Base-by-base conservation (phyloP, 768 basidiomycete genomes). In the Daedalea quercina region DNA sequence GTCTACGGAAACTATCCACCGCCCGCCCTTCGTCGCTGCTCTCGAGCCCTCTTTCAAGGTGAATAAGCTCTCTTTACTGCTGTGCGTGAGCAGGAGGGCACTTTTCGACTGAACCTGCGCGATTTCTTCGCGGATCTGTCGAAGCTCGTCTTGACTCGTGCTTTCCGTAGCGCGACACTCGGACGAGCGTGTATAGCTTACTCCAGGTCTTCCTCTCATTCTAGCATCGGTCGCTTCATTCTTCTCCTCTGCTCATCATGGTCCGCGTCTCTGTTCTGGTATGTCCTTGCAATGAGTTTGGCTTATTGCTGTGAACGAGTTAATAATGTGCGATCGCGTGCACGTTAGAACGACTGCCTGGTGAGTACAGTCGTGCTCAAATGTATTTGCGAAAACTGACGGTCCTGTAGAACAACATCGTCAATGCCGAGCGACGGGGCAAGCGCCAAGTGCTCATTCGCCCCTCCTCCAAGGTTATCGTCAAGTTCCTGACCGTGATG, bases 371-470 rank as follows among this genome's bases (percentile, higher is more conserved):
- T 22, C n/a, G n/a, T n/a, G n/a, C n/a, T n/a, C n/a, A n/a, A n/a
- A n/a, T n/a, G n/a, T n/a, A n/a, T n/a, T n/a, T n/a, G n/a, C n/a
- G n/a, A n/a, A n/a, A n/a, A n/a, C n/a, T n/a, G 24, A 23, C 41
- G 57, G 53, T 45, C 47, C 54, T 37, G 17, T 69, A 87, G 83
- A 97, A 95, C 84, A 95, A 90, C 83, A 96, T 97, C 62, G 92
- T 96, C 85, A 99, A 99, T 63, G 96, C 96, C 67, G 96, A 98
- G 79, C 92, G 93, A 69, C 90, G 94, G 67, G 96, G 96, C 67
- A 99, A 99, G 80, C 92, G 96, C 66, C 96, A 99, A 76, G 96
- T 99, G 57, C 87, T 99, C 64, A 83, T 99, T 72, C 85, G 95
- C 47, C 96, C 96, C 52, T 92, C 90, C 3, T 95, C 93, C 60